Base-by-base conservation (phyloP, 1,284 basidiomycete species). In the Puccinia novopanici region DNA sequence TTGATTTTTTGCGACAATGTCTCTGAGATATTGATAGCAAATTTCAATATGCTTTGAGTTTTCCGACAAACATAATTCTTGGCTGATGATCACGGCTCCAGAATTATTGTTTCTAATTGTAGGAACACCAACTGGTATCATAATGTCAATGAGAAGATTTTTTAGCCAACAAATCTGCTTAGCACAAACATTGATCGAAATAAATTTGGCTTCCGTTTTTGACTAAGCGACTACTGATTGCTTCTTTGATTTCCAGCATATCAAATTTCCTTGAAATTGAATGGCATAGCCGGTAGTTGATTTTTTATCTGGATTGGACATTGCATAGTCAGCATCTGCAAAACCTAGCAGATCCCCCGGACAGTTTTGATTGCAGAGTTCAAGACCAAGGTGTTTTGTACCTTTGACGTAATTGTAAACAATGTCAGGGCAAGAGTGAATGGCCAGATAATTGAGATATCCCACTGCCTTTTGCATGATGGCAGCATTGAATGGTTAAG, bases 151-250 rank as follows among this genome's bases (percentile, higher is more conserved):
- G 0, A 71, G n/a, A n/a, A n/a, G n/a, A n/a, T n/a, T n/a, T n/a
- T n/a, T n/a, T n/a, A n/a, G n/a, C n/a, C n/a, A n/a, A n/a, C 17
- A 78, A 5, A 45, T 4, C 42, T 77, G 48, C 24, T 77, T 59
- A 30, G 48, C 48, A 17, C 37, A 63, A 13, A 67, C 48, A 24
- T 52, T 55, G 3, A 67, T 52, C 0, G 65, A n/a, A 30, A 48
- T 55, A 27, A 65, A 57, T 40, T 77, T 63, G 76, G 17, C 71
- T 78, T 37, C 57, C 45, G n/a, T n/a, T n/a, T n/a, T n/a, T n/a
- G n/a, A n/a, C n/a, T n/a, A n/a, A n/a, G n/a, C 4, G 75, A 45
- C 17, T 27, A 67, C n/a, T n/a, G n/a, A n/a, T n/a, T n/a, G n/a
- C n/a, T n/a, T n/a, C n/a, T n/a, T n/a, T n/a, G n/a, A n/a, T n/a